Conservation (phyloP, 2,329 filamentous ascomycete species). For the Westerdykella ornata region DNA sequence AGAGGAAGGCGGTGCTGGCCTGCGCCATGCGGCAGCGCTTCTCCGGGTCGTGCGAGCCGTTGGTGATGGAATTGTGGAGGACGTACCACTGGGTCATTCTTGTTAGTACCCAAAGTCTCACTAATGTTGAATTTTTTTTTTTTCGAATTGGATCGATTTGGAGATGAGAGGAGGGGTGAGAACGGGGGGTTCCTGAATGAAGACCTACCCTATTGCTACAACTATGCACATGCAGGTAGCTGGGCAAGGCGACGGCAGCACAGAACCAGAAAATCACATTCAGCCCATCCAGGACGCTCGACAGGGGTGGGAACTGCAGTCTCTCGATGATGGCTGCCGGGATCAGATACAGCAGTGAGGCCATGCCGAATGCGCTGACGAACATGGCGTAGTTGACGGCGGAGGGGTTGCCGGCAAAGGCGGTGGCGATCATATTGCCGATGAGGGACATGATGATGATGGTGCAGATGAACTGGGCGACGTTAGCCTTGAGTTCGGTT, state of each 20-base stretch:
- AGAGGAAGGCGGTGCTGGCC: slow-evolving; percentile 68
- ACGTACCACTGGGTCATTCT: slow-evolving; percentile 38
- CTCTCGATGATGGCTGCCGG: slow-evolving; percentile 50
- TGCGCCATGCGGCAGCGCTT: slow-evolving; percentile 70
- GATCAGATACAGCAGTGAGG: slow-evolving; percentile 58
- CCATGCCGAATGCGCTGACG: slow-evolving; percentile 58
- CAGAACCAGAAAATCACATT: slow-evolving; percentile 65
- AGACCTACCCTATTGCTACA: slow-evolving; percentile 54
- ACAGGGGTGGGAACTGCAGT: slow-evolving; percentile 48
- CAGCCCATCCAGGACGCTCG: slow-evolving; percentile 52
- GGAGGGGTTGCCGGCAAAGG: slow-evolving; percentile 49
- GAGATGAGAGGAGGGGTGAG: neutral
- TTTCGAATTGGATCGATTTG: neutral
- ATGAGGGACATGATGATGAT: slow-evolving; percentile 55
- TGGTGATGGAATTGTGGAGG: slow-evolving; percentile 53
- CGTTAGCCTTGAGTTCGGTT: slow-evolving; percentile 4
- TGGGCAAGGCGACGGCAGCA: slow-evolving; percentile 62
- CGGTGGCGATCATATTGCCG: slow-evolving; percentile 56
- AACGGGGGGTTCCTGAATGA: neutral
- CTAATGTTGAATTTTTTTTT: neutral
- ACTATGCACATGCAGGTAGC: slow-evolving; percentile 61
- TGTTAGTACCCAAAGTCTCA: slow-evolving; percentile 4
- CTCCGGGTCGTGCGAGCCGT: slow-evolving; percentile 52
- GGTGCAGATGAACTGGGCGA: slow-evolving; percentile 51
- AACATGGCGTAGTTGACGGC: slow-evolving; percentile 62